A percentile compares a stretch with the other conserved stretches of the same genome.
Conservation (phyloP, 495 filamentous ascomycete genomes). For the Podospora comata region DNA sequence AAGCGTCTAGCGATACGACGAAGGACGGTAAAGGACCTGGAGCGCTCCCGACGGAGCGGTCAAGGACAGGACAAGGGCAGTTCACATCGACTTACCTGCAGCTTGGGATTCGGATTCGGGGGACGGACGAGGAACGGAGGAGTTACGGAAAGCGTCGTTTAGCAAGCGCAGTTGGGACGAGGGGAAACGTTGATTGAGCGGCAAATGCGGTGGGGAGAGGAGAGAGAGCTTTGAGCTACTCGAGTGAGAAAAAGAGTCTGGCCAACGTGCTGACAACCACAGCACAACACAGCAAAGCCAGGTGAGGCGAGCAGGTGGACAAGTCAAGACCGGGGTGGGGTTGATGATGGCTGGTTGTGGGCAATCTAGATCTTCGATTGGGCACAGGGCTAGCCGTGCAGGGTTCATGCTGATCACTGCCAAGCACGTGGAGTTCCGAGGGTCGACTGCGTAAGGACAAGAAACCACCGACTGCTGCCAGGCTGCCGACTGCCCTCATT, state of each 20-base stretch:
- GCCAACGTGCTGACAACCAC: neutral
- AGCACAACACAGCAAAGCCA: neutral
- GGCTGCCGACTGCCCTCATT: neutral
- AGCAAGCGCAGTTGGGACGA: neutral
- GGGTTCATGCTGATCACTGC: constrained; percentile 4
- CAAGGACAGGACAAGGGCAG: constrained; percentile 6
- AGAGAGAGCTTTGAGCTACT: neutral
- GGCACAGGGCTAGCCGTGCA: constrained; percentile 1
- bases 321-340: constrained; percentile 4
- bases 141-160: neutral
- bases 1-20: constrained; percentile 2
- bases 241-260: neutral
- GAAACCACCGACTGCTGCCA: neutral
- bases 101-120: neutral
- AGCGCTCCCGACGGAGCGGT: constrained; percentile 8
- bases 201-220: neutral
- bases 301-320: neutral
- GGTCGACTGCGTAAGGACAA: neutral
- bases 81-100: neutral
- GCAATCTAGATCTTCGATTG: constrained; percentile 8
- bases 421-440: constrained; percentile 8
- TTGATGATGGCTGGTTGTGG: neutral
- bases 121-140: neutral
- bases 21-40: constrained; percentile 8
- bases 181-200: neutral